A percentile compares a stretch with the other conserved stretches of the same genome.
Conservation (phyloP, 2,329 filamentous ascomycete species). For the Ilyonectria destructans region DNA sequence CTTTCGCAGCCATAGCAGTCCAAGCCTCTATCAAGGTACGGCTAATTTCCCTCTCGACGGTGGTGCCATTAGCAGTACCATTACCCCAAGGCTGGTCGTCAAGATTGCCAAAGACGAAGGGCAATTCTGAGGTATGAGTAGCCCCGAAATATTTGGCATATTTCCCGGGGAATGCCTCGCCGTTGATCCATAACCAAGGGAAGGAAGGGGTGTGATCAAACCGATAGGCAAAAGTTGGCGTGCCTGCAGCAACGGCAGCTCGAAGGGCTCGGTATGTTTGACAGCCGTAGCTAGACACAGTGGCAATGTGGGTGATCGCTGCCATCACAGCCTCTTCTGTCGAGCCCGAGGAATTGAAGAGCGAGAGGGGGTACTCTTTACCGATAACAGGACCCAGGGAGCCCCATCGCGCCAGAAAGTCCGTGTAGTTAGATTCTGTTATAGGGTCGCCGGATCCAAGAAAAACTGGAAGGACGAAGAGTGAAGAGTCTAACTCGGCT, state of each 20-base stretch:
- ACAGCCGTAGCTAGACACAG: constrained; percentile 33
- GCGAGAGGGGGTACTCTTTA: constrained; percentile 35
- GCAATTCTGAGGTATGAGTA: constrained; percentile 37
- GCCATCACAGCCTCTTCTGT: constrained; percentile 25
- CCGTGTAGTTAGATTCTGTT: constrained; percentile 35
- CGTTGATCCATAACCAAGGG: constrained; percentile 35
- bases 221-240: constrained; percentile 35
- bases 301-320: constrained; percentile 35
- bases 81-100: constrained; percentile 36
- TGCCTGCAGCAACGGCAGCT: constrained; percentile 22
- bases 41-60: constrained; percentile 30
- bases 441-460: not conserved
- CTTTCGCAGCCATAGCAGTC: constrained; percentile 37
- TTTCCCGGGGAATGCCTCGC: constrained; percentile 19
- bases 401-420: constrained; percentile 34
- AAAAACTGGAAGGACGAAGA: constrained; percentile 31
- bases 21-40: constrained; percentile 30
- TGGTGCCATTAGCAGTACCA: constrained; percentile 33
- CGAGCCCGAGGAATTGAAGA: constrained; percentile 31
- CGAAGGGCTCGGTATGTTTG: constrained; percentile 30
- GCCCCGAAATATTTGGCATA: constrained; percentile 27
- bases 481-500: constrained; percentile 32
- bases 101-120: constrained; percentile 39
- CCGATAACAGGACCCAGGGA: constrained; percentile 14
- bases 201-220: constrained; percentile 36